Conservation (phyloP, 2,329 filamentous ascomycete species). For the Xylariaceae sp. region DNA sequence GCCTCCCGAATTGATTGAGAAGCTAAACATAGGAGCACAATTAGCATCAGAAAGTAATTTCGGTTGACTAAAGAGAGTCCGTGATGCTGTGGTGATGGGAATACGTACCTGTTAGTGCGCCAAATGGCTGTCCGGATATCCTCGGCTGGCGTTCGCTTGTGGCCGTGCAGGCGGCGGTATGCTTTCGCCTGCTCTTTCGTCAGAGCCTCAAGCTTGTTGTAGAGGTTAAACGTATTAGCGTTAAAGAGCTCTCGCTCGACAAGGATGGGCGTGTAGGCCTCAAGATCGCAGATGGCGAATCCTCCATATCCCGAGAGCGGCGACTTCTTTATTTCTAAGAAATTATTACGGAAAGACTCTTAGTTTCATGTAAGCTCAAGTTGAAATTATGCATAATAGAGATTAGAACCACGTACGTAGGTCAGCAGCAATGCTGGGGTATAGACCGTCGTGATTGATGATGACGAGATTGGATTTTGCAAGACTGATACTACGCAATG, state of each 20-base stretch:
- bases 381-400: neutral
- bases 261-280: conserved; percentile 48
- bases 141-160: conserved; percentile 36
- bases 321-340: conserved; percentile 50
- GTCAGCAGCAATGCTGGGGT: conserved; percentile 17
- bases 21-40: conserved; percentile 8
- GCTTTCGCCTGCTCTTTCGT: conserved; percentile 38
- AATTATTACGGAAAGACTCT: conserved; percentile 44
- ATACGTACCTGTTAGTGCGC: conserved; percentile 55
- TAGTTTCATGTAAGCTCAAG: neutral
- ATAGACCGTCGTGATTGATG: conserved; percentile 19
- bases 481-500: neutral
- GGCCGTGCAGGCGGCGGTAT: conserved; percentile 48
- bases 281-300: conserved; percentile 51
- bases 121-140: conserved; percentile 47
- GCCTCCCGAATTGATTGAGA: conserved; percentile 17
- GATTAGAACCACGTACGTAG: conserved; percentile 9
- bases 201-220: conserved; percentile 46
- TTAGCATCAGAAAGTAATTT: neutral
- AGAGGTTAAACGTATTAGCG: conserved; percentile 38
- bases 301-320: conserved; percentile 52
- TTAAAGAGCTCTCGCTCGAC: conserved; percentile 52
- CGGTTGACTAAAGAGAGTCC: neutral
- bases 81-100: neutral
- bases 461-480: conserved; percentile 4